phyloP scores from a whole-genome alignment of 169 alveolate genomes.

The Plasmodium vivax region DNA sequence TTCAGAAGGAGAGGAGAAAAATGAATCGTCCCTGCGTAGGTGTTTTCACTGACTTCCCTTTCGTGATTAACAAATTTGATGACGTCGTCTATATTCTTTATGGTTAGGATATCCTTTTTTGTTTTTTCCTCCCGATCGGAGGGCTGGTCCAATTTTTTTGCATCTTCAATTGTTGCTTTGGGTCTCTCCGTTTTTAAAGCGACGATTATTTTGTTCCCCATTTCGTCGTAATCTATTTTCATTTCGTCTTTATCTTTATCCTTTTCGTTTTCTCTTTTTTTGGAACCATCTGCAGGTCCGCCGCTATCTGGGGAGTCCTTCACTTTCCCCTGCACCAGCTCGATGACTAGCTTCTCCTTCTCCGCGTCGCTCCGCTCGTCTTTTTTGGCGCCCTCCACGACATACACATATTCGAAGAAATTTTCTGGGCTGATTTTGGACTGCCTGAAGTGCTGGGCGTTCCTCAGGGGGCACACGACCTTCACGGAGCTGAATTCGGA shows the following conservation, averaged over 20 bases:
- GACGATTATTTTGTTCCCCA: conserved; percentile 57
- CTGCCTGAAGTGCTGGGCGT: conserved; percentile 27
- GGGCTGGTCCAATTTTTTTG: not conserved
- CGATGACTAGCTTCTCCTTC: not conserved
- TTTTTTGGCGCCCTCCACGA: not conserved
- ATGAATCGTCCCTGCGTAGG: conserved; percentile 7
- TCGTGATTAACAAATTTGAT: conserved; percentile 21
- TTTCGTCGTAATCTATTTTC: conserved; percentile 12
- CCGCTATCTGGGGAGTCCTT: not conserved
- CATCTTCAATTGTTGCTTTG: conserved; percentile 54
- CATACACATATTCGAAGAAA: conserved; percentile 65
- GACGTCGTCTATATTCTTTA: conserved; percentile 47
- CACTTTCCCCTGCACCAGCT: not conserved
- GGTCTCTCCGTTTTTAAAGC: conserved; percentile 34
- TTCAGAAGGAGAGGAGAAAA: conserved; percentile 49
- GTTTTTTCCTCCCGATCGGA: not conserved
- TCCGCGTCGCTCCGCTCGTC: not conserved
- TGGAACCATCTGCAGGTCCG: not conserved
- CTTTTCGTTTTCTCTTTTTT: not conserved
- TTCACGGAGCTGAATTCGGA: conserved; percentile 44
- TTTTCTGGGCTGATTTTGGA: conserved; percentile 64
- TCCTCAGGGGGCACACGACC: conserved; percentile 50
- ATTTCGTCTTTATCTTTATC: not conserved
- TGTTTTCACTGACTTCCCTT: conserved; percentile 32
- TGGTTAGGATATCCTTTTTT: conserved; percentile 11